Base-by-base conservation (phyloP, 768 basidiomycete species). In the Naganishia randhawae region DNA sequence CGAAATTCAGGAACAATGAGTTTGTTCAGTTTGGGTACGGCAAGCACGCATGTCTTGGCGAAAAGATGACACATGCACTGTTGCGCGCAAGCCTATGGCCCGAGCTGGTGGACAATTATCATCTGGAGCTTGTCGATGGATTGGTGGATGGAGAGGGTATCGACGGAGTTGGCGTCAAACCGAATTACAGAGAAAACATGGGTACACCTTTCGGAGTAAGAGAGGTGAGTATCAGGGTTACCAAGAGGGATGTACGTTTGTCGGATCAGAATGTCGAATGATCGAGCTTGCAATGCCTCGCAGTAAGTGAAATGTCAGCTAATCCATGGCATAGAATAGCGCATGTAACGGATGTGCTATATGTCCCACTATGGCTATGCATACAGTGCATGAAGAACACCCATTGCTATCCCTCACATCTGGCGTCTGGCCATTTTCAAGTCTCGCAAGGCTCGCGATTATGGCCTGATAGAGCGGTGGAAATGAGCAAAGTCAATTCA, bases 61-160 rank as follows among this genome's bases (percentile, higher is more conserved):
- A 63, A 39, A 63, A 45, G 39, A 31, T 63, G 22, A 63, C 61
- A 16, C 61, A 63, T 63, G 35, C 61, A 17, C 37, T 63, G 61
- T 14, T 63, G 9, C 35, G 61, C 6, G 61, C 32, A 25, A 39
- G 31, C 19, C 61, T 63, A 3, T 63, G 35, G 61, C 32, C 61
- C 27, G 61, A 25, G n/a, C 39, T 63, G 35, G 11, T 45, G 8
- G 61, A 63, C 37, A 39, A 39, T n/a, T 63, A 42, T 16, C 17
- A 63, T 9, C 16, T 63, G 27, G 39, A 42, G 35, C 10, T 63
- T 10, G 39, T 63, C 39, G 37, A 39, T 11, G 61, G 39, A 6
- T 16, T 63, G 39, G 37, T 27, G 22, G 41, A 63, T 13, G 39
- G 61, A 6, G 61, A 63, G 29, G 61, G 61, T 27, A 50, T 63